Conservation (phyloP, 495 filamentous ascomycete genomes). For the Cladorrhinum samala region DNA sequence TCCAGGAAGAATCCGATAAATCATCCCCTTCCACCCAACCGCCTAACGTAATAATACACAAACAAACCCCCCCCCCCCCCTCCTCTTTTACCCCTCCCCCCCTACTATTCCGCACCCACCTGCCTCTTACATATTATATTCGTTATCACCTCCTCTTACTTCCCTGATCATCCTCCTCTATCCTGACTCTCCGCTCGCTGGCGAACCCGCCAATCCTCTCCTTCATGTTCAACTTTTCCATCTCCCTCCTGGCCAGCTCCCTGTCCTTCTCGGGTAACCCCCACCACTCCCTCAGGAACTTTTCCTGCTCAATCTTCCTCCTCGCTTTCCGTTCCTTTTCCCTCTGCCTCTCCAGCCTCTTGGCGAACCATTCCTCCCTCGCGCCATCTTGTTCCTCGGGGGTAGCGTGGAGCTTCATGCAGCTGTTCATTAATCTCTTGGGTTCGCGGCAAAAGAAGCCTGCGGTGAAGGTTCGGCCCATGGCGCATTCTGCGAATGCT, state of each 20-base stretch:
- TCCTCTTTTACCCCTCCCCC: not conserved
- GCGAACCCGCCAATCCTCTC: conserved; percentile 36
- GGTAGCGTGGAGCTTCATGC: conserved; percentile 82
- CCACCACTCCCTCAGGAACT: conserved; percentile 57
- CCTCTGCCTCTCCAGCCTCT: conserved; percentile 56
- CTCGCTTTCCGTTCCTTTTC: conserved; percentile 56
- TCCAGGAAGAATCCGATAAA: too few species aligned
- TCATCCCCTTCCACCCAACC: not conserved
- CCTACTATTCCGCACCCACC: not conserved
- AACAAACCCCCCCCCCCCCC: not conserved
- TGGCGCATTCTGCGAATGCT: conserved; percentile 86
- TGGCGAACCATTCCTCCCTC: conserved; percentile 87
- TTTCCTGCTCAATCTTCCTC: conserved; percentile 49
- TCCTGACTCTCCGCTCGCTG: conserved; percentile 12
- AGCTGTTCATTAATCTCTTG: conserved; percentile 81
- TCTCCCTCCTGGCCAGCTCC: conserved; percentile 30
- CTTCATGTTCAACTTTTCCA: conserved; percentile 31
- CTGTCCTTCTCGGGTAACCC: conserved; percentile 46
- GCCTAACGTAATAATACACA: not conserved
- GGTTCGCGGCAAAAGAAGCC: conserved; percentile 76
- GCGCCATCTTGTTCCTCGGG: conserved; percentile 80
- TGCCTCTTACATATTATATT: not conserved
- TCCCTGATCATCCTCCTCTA: conserved; percentile 10
- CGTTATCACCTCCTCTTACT: not conserved
- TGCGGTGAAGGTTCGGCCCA: conserved; percentile 74